A percentile compares a stretch with the other conserved stretches of the same genome.
Conservation (phyloP, 163 green algal species). For the Scenedesmus sp. region DNA sequence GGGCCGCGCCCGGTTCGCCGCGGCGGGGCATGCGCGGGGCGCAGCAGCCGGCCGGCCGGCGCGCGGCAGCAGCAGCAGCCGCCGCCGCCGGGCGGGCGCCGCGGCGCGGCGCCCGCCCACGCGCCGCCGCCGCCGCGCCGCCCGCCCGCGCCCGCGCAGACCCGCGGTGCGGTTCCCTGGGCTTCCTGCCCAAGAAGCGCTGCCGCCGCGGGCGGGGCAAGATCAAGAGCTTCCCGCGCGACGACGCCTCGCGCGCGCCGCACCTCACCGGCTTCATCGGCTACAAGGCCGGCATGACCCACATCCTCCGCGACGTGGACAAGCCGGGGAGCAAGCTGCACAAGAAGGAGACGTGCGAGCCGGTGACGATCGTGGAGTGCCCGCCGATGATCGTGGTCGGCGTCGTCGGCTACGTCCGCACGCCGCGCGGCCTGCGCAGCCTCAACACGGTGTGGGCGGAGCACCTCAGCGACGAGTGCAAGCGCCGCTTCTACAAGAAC, state of each 20-base stretch:
- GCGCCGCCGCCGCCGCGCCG: background rate
- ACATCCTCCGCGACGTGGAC: constrained; percentile 99
- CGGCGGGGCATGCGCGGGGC: background rate
- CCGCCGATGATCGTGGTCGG: constrained; percentile 98
- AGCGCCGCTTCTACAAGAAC: constrained; percentile 99
- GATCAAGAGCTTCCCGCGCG: constrained; percentile 97
- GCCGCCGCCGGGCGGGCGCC: background rate
- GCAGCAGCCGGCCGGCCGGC: background rate
- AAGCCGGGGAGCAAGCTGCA: constrained; percentile 99
- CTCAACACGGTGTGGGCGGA: constrained; percentile 98
- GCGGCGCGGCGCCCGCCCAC: background rate
- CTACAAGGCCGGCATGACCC: constrained; percentile 99
- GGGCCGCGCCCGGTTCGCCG: no score
- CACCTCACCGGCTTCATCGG: constrained; percentile 99
- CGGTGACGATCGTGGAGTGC: constrained; percentile 98
- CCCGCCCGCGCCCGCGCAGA: constrained; percentile 52
- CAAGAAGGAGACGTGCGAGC: constrained; percentile 99
- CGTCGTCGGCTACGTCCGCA: constrained; percentile 98
- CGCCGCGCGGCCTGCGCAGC: constrained; percentile 86
- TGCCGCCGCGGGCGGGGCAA: constrained; percentile 87
- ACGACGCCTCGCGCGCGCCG: constrained; percentile 89
- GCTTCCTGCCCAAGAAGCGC: constrained; percentile 98
- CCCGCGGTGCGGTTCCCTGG: constrained; percentile 94
- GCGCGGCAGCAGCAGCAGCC: background rate
- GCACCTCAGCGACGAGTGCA: constrained; percentile 96